A percentile compares a stretch with the other conserved stretches of the same genome.
Conservation (phyloP, 257 asterid genomes). For the Solanum corneliomulleri region DNA sequence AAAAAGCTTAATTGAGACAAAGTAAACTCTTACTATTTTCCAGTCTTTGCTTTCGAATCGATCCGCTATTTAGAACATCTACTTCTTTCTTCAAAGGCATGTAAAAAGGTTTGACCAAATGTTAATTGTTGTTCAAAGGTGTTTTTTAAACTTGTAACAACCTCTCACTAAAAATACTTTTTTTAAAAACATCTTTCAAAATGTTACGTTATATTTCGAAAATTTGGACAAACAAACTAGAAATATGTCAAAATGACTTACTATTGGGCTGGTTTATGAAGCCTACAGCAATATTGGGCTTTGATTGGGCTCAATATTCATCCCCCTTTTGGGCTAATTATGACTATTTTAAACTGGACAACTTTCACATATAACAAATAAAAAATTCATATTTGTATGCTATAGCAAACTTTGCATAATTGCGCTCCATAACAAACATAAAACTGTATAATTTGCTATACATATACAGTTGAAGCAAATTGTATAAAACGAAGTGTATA, state of each 20-base stretch:
- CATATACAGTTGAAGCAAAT: no score
- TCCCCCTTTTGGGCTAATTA: not conserved
- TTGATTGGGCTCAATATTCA: not conserved
- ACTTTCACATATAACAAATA: no score
- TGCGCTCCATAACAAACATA: no score
- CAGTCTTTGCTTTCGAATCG: not conserved
- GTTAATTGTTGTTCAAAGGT: not conserved
- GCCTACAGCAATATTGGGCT: not conserved
- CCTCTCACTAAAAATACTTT: not conserved
- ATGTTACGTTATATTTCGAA: not conserved
- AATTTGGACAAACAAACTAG: accelerated
- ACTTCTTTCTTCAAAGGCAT: not conserved
- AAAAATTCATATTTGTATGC: no score
- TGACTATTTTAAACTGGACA: no score
- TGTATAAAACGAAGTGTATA: no score
- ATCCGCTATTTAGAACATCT: no score
- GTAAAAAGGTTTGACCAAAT: not conserved
- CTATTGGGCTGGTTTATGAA: not conserved
- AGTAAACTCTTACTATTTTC: no score
- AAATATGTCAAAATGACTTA: not conserved
- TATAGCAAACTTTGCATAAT: no score
- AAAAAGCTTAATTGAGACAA: not conserved
- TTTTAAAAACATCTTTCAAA: not conserved
- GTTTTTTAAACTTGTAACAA: not conserved
- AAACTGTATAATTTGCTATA: no score